A percentile compares a stretch with the other conserved stretches of the same genome.
These are phyloP conservation scores for Isochrysis galbana DNA, from an alignment of 78 protist species.

Conservation along the genomic window DNA sequence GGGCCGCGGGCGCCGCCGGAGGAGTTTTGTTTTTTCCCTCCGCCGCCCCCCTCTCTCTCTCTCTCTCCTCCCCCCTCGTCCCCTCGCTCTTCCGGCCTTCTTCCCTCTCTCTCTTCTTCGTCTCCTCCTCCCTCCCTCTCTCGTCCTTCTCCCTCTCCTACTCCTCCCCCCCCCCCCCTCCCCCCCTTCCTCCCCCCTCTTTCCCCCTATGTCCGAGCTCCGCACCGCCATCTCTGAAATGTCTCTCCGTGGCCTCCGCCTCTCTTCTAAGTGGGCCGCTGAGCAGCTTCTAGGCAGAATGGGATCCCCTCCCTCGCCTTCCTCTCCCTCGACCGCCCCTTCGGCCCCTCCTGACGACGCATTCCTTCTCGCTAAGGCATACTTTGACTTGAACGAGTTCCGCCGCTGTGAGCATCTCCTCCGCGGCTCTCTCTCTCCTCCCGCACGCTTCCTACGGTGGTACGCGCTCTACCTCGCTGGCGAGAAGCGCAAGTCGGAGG, in stretches of 20 bases:
- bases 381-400: constrained; percentile 48
- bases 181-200: no score
- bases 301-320: background rate
- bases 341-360: background rate
- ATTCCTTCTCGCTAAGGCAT: background rate
- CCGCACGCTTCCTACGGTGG: background rate
- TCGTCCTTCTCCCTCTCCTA: no score
- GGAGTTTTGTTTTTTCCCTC: no score
- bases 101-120: no score
- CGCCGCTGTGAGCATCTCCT: constrained; percentile 11
- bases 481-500: constrained; percentile 43
- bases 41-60: no score
- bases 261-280: background rate
- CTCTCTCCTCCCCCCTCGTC: no score
- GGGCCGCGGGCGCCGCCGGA: no score
- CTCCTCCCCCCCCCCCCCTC: no score
- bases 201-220: no score
- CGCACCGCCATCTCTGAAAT: background rate
- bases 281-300: constrained; percentile 19
- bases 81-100: no score
- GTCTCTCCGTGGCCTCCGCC: background rate
- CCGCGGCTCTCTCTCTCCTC: background rate
- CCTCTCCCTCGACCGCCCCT: background rate
- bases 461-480: constrained; percentile 32
- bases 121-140: no score